Base-by-base conservation (phyloP, 495 filamentous ascomycete genomes). In the Aspergillus egyptiacus region DNA sequence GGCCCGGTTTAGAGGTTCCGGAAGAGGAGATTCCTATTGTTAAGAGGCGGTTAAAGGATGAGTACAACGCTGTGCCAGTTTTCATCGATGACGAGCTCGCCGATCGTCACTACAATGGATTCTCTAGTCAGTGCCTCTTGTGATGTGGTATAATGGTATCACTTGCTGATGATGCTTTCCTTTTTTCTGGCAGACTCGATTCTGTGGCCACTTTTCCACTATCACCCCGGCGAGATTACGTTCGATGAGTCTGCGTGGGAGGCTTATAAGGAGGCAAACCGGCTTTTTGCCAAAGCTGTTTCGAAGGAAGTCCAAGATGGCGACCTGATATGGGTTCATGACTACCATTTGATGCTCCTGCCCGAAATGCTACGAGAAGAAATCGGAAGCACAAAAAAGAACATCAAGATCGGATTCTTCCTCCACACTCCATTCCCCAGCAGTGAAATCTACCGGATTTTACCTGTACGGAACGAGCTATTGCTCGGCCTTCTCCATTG, bases 341-440 rank as follows among this genome's bases (percentile, higher is more conserved):
- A 98, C 60, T 98, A 96, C 64, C 93, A 98, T 68, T 69, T 96
- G 53, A 96, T 98, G 91, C 81, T 98, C 3, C 77, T 98, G 15
- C 91, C 91, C 3, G 79, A 86, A 53, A 91, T 98, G 87, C 76
- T 98, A 32, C 86, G 91, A 53, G 85, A 95, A 57, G 89, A 91
- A 61, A 78, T 86, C 44, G 84, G 83, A 18, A 67, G 80, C 30
- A 72, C 68, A 30, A 84, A 86, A 64, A 83, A 86, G 66, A 91
- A 95, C 56, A 80, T 96, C 56, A 95, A 91, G 72, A 88, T 98
- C 59, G 91, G 91, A 44, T 96, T 96, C 76, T 96, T 96, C 75
- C 75, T 98, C 23, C 93, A 98, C 57, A 98, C 91, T 0, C 90
- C 93, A 2, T 98, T 98, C 69, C 91, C 91, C n/a, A 91, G 86